Conservation (phyloP, 2,329 filamentous ascomycete species). For the Samsoniella hepiali region DNA sequence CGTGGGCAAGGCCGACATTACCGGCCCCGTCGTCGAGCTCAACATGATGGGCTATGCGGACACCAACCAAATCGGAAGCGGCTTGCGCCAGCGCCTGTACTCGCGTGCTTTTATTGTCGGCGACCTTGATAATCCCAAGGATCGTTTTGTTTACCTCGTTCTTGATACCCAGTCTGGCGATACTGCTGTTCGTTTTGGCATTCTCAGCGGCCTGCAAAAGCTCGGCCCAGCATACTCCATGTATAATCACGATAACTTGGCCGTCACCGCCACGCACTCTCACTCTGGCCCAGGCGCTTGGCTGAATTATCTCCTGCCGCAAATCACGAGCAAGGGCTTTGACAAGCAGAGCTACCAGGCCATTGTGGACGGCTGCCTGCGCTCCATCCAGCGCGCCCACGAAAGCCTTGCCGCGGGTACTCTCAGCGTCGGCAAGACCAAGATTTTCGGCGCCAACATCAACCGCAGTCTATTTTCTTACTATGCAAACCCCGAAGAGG, state of each 20-base stretch:
- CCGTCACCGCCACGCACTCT: slow-evolving; percentile 87
- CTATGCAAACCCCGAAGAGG: slow-evolving; percentile 71
- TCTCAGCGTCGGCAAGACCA: slow-evolving; percentile 59
- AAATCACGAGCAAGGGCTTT: slow-evolving; percentile 84
- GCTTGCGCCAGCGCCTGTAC: slow-evolving; percentile 80
- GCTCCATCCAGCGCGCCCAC: slow-evolving; percentile 78
- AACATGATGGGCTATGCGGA: slow-evolving; percentile 89
- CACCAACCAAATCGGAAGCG: slow-evolving; percentile 72
- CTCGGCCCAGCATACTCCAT: slow-evolving; percentile 70
- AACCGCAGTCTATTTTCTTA: slow-evolving; percentile 85
- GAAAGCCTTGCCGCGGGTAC: slow-evolving; percentile 53
- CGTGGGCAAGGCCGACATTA: slow-evolving; percentile 54
- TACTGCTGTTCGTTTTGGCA: slow-evolving; percentile 79
- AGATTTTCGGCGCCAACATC: slow-evolving; percentile 69
- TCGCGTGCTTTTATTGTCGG: slow-evolving; percentile 85
- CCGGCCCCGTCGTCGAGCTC: slow-evolving; percentile 78
- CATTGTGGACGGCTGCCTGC: slow-evolving; percentile 77
- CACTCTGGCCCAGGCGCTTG: slow-evolving; percentile 87
- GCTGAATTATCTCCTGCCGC: slow-evolving; percentile 87
- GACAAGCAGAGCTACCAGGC: slow-evolving; percentile 81
- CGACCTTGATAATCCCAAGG: slow-evolving; percentile 57
- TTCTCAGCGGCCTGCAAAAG: slow-evolving; percentile 65
- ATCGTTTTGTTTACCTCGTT: slow-evolving; percentile 81
- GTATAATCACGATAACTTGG: slow-evolving; percentile 72
- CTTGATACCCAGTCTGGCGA: slow-evolving; percentile 85